These are phyloP conservation scores for Candida andamanensis DNA, from an alignment of 805 yeast species.

Conservation along the genomic window DNA sequence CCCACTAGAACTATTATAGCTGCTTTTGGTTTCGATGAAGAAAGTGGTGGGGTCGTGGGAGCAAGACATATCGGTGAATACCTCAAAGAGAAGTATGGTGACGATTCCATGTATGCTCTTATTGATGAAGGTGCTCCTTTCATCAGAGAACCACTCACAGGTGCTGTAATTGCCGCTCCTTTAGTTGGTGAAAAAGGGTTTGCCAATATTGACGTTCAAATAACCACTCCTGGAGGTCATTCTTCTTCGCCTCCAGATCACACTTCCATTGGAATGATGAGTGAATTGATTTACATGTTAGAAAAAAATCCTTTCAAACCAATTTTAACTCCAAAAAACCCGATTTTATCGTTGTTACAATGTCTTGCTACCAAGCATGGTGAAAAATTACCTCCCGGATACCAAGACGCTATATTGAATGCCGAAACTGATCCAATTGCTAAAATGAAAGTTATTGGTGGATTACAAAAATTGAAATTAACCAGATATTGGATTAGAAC, in stretches of 20 bases:
- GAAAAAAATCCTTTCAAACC: constrained; percentile 55
- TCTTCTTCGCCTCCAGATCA: constrained; percentile 79
- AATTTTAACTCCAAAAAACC: constrained; percentile 49
- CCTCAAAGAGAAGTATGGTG: constrained; percentile 53
- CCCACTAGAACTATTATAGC: constrained; percentile 62
- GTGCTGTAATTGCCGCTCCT: constrained; percentile 50
- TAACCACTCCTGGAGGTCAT: constrained; percentile 72
- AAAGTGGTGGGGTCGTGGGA: constrained; percentile 58
- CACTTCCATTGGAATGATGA: constrained; percentile 70
- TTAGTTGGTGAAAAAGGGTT: constrained; percentile 46
- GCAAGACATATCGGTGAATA: constrained; percentile 48
- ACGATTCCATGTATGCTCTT: constrained; percentile 53
- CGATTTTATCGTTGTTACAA: constrained; percentile 51
- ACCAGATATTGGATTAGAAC: constrained; percentile 25
- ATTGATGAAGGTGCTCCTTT: constrained; percentile 63
- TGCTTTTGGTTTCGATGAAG: constrained; percentile 80
- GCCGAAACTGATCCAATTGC: constrained; percentile 28
- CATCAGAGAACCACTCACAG: constrained; percentile 27
- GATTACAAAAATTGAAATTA: constrained; percentile 15
- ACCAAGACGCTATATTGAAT: constrained; percentile 28
- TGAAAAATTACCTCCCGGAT: constrained; percentile 15
- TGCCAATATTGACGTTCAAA: constrained; percentile 41
- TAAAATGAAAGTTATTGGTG: constrained; percentile 7
- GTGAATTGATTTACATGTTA: constrained; percentile 50
- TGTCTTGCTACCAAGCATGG: constrained; percentile 55